Base-by-base conservation (phyloP, 1,284 basidiomycete species). In the Xanthoconium separans region DNA sequence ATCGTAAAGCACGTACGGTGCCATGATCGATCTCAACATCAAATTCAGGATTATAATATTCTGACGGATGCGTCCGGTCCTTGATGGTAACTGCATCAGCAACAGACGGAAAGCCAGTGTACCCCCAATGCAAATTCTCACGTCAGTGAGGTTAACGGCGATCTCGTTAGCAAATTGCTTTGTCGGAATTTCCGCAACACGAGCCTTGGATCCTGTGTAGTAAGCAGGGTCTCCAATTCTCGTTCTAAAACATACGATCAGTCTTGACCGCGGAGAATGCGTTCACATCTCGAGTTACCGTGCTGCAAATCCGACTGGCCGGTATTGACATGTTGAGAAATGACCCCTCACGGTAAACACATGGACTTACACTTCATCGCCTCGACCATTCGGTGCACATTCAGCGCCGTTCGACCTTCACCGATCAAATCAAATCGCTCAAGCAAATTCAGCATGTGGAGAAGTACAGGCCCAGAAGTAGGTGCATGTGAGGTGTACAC, bases 401-500 rank as follows among this genome's bases (percentile, higher is more conserved):
- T 85, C 22, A 91, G 63, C 1, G 75, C 74, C 13, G 79, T 83
- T 52, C 77, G 71, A 46, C 77, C 80, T 47, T 75, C 75, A 5
- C 76, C 70, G 10, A 69, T 63, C 42, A 87, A 70, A 53, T 85
- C 76, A 64, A 81, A 93, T 31, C 77, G 75, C 62, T 93, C 91
- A 44, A 91, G 72, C 22, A 93, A 66, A 63, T 95, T 93, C 24
- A 95, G 73, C 79, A 93, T 87, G 65, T 91, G 85, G 42, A 92
- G 70, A 30, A 95, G 72, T 8, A 88, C 89, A 63, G 88, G 84
- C 18, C 93, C 93, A 29, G 85, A 91, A 5, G 89, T 87, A 7
- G 95, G 95, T 11, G 91, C 86, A 63, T 84, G 83, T 0, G 89
- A 83, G 0, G 92, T 94, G 72, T 93, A 97, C 24, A 98, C 78